These are phyloP conservation scores for Zymoseptoria brevis DNA, from an alignment of 2,329 filamentous ascomycete species.

Conservation along the genomic window DNA sequence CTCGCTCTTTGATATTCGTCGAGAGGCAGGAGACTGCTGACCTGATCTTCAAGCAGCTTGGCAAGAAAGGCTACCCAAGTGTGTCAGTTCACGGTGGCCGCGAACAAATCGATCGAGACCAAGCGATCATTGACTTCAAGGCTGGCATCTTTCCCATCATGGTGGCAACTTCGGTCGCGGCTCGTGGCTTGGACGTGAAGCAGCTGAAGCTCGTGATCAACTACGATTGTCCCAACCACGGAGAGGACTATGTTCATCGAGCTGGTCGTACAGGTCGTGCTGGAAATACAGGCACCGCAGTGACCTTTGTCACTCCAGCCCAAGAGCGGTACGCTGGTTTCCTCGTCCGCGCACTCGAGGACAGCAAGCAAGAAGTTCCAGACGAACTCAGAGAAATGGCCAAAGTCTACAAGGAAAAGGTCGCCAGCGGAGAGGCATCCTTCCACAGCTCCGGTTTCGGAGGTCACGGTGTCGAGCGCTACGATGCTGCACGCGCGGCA, in stretches of 20 bases:
- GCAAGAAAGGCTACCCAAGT: slow-evolving; percentile 79
- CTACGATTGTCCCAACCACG: slow-evolving; percentile 85
- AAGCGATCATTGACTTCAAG: slow-evolving; percentile 89
- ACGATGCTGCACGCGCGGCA: slow-evolving; percentile 85
- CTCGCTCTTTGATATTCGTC: slow-evolving; percentile 64
- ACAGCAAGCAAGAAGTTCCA: slow-evolving; percentile 79
- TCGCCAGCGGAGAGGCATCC: slow-evolving; percentile 87
- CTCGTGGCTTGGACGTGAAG: slow-evolving; percentile 90
- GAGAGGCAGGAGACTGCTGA: slow-evolving; percentile 32
- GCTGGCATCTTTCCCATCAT: slow-evolving; percentile 81
- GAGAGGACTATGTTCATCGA: slow-evolving; percentile 95
- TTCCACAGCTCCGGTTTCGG: slow-evolving; percentile 78
- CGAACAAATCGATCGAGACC: slow-evolving; percentile 87
- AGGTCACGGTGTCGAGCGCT: slow-evolving; percentile 83
- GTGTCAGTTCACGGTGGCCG: slow-evolving; percentile 93
- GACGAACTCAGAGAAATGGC: slow-evolving; percentile 55
- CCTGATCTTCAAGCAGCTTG: slow-evolving; percentile 57
- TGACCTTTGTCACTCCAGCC: slow-evolving; percentile 86
- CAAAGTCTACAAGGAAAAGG: slow-evolving; percentile 72
- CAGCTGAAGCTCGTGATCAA: slow-evolving; percentile 94
- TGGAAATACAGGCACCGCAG: slow-evolving; percentile 86
- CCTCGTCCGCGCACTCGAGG: slow-evolving; percentile 83
- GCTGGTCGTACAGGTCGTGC: slow-evolving; percentile 89
- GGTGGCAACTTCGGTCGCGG: slow-evolving; percentile 90
- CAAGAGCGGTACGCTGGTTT: slow-evolving; percentile 87